These are phyloP conservation scores for Aspergillus tamarii DNA, from an alignment of 2,329 filamentous ascomycete species.

Conservation along the genomic window DNA sequence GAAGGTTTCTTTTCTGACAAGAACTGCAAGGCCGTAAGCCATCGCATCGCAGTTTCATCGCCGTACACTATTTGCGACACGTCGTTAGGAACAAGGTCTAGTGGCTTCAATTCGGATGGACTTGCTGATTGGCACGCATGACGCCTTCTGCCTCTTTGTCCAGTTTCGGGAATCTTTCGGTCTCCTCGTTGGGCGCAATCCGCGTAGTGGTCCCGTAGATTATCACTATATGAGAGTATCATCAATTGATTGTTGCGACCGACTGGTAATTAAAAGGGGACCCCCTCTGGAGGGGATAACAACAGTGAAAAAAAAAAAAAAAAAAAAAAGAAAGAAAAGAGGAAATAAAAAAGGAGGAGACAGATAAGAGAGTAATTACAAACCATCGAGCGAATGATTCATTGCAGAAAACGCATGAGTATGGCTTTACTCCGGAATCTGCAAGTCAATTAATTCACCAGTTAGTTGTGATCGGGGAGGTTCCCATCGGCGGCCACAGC, in stretches of 20 bases:
- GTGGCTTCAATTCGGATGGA: constrained; percentile 6
- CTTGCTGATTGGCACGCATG: constrained; percentile 53
- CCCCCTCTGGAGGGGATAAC: not conserved
- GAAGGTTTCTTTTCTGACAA: constrained; percentile 47
- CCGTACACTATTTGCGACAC: constrained; percentile 42
- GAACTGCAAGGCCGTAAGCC: constrained; percentile 48
- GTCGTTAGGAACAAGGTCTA: constrained; percentile 5
- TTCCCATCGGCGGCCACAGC: not conserved
- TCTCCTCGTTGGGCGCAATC: constrained; percentile 48
- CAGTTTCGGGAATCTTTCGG: constrained; percentile 48
- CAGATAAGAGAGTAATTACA: constrained; percentile 18
- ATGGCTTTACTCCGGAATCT: constrained; percentile 54
- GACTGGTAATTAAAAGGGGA: not conserved
- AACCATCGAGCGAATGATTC: constrained; percentile 51
- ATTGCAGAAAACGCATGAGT: constrained; percentile 50
- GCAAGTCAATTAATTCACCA: constrained; percentile 15
- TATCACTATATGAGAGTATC: constrained; percentile 40
- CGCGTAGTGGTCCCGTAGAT: constrained; percentile 50
- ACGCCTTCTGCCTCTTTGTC: constrained; percentile 49
- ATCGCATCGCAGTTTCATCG: constrained; percentile 53
- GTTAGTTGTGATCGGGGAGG: constrained; percentile 8
- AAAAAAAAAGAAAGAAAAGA: not conserved
- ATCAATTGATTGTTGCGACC: not conserved
- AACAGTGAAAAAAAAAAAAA: constrained; percentile 3
- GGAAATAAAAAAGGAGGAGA: not conserved